Base-by-base conservation (phyloP, 2,329 filamentous ascomycete genomes). In the Colletotrichum sp. region DNA sequence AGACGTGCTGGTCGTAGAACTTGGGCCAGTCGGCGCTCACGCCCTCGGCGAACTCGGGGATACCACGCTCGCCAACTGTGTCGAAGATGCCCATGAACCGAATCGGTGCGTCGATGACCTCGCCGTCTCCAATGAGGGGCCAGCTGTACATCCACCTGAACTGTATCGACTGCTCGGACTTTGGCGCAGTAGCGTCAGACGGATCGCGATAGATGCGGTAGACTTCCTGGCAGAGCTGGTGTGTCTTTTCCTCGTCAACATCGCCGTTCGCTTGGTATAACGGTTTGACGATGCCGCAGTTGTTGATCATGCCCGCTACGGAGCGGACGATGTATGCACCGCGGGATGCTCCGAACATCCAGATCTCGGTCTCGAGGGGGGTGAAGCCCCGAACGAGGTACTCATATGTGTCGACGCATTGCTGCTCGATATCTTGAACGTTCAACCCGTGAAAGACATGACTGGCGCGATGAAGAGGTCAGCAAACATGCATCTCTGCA, bases 271-370 rank as follows among this genome's bases (percentile, higher is more conserved):
- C 36, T 28, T 39, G 16, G 28, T 75, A 72, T 5, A 72, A 19
- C 13, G 61, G 72, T 16, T 78, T 78, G 64, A 80, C 48, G 16
- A 82, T 79, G 52, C 81, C 81, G 72, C 79, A 82, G 71, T 81
- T 82, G 78, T 82, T 82, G 61, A 82, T 81, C 79, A 81, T 78
- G 3, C 80, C 80, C 2, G 79, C 80, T 0, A 82, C 79, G 8
- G 68, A 79, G 1, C 81, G 77, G 6, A 79, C 78, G 12, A 79
- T 77, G 52, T 77, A 81, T 5, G 81, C 77, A 16, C 81, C 81
- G n/a, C 80, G 74, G 7, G 79, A 81, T 19, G 79, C 30, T n/a
- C 81, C 80, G 39, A 82, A 81, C 75, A 81, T 75, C 80, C 80
- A 81, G 2, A 81, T 55, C 72, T 81, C 78, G 7, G 61, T 68